Evolutionary conservation across 768 basidiomycete genomes (phyloP).

Genomic region (Terana coerulea): DNA sequence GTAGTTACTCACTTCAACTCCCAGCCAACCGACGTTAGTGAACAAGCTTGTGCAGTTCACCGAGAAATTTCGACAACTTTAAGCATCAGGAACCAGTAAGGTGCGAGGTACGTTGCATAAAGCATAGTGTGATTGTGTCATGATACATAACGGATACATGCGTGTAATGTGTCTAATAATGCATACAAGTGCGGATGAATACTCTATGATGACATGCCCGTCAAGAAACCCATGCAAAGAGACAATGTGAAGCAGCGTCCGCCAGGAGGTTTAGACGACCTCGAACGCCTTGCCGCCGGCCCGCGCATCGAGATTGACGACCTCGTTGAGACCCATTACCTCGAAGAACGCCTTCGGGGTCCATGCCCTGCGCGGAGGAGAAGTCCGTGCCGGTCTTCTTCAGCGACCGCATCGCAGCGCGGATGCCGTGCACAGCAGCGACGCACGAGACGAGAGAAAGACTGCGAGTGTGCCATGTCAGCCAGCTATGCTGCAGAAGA

Average conservation of each 20-base stretch:
- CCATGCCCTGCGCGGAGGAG: constrained; percentile 55
- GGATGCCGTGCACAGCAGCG: constrained; percentile 72
- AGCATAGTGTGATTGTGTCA: too few relatives aligned
- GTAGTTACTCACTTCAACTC: too few relatives aligned
- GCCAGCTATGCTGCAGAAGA: not conserved
- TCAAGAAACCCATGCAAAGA: not conserved
- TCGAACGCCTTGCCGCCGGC: constrained; percentile 61
- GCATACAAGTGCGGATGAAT: not conserved
- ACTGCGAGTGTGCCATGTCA: constrained; percentile 35
- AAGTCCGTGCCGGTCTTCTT: constrained; percentile 81
- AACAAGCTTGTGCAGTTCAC: too few relatives aligned
- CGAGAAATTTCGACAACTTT: too few relatives aligned
- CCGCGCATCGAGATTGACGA: constrained; percentile 49
- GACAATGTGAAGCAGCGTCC: not conserved
- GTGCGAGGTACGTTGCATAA: too few relatives aligned
- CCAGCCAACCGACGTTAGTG: too few relatives aligned
- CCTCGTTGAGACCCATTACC: constrained; percentile 62
- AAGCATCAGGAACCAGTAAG: too few relatives aligned
- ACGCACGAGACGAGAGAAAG: constrained; percentile 77
- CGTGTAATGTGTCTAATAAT: not conserved
- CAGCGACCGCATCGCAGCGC: constrained; percentile 70
- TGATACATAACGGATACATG: not conserved
- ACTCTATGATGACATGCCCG: not conserved
- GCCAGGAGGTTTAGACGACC: constrained; percentile 33
- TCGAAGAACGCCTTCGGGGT: constrained; percentile 76